Percentiles rank a stretch among this genome's conserved stretches.
Conservation (phyloP, 2,329 filamentous ascomycete species). For the Colletotrichum tropicicola region DNA sequence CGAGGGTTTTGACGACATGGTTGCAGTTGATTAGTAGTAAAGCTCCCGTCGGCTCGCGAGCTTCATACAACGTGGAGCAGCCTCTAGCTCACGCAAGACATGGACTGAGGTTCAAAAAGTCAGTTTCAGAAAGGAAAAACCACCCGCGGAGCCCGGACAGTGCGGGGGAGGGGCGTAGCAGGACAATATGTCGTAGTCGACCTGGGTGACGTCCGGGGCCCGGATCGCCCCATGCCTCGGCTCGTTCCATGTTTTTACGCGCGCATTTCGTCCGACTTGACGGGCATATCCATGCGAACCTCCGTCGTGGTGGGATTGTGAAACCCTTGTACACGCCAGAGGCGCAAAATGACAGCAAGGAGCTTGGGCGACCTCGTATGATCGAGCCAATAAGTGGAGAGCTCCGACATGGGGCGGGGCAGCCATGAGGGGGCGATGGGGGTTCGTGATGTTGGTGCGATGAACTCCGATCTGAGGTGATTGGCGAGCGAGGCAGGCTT, state of each 20-base stretch:
- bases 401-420: not conserved
- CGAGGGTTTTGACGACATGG: not conserved
- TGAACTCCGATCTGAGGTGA: not conserved
- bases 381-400: not conserved
- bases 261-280: not conserved
- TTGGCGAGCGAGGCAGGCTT: not conserved
- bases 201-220: not conserved
- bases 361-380: not conserved
- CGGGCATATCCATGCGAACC: not conserved
- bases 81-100: not conserved
- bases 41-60: too few species aligned
- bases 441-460: not conserved
- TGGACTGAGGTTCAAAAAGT: not conserved
- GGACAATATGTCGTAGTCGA: constrained; percentile 25
- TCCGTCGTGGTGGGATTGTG: not conserved
- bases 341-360: not conserved
- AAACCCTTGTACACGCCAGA: too few species aligned
- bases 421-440: too few species aligned
- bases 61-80: not conserved
- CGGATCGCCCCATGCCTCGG: not conserved
- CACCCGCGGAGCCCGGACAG: not conserved
- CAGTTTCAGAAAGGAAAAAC: not conserved
- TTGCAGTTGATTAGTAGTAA: not conserved
- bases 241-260: not conserved
- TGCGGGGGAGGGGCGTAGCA: not conserved